Evolutionary conservation across 2,329 filamentous ascomycete species (phyloP).

Genomic region (Diplodia sapinea): DNA sequence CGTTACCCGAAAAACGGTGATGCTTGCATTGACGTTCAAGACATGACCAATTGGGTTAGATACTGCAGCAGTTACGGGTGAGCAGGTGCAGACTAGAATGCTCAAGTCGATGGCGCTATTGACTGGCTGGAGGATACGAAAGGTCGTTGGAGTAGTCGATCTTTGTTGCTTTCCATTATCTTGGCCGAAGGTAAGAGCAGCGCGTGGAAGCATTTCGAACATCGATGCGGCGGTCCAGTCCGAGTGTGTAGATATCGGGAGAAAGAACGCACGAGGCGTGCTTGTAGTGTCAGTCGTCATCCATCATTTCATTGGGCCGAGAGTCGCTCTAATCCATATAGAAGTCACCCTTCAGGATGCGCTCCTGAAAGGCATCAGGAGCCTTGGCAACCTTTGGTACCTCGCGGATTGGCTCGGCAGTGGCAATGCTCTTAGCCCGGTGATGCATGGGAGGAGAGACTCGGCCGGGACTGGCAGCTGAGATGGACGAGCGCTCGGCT

Average conservation of each 20-base stretch:
- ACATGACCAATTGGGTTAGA: not conserved
- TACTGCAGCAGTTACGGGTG: not conserved
- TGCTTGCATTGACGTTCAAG: conserved; percentile 12
- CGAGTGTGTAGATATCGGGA: not conserved
- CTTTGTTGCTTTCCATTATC: conserved; percentile 4
- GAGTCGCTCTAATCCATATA: conserved; percentile 77
- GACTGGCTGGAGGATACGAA: conserved; percentile 10
- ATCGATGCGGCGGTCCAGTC: conserved; percentile 7
- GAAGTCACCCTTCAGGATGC: conserved; percentile 96
- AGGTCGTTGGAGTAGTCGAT: conserved; percentile 10
- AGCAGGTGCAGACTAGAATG: conserved; percentile 2
- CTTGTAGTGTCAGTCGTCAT: not conserved
- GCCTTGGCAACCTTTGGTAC: conserved; percentile 63
- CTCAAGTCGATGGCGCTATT: not conserved
- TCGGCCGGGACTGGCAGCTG: conserved; percentile 53
- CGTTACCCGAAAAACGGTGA: not conserved
- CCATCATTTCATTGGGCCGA: not conserved
- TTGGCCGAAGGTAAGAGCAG: not conserved
- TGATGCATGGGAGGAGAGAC: conserved; percentile 56
- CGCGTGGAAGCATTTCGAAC: conserved; percentile 1
- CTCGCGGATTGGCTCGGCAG: conserved; percentile 62
- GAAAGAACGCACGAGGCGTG: not conserved
- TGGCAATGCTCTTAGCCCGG: conserved; percentile 70
- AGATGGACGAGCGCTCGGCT: conserved; percentile 76
- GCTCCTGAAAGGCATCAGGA: conserved; percentile 93